Base-by-base conservation (phyloP, 495 filamentous ascomycete species). In the Talaromyces borbonicus region DNA sequence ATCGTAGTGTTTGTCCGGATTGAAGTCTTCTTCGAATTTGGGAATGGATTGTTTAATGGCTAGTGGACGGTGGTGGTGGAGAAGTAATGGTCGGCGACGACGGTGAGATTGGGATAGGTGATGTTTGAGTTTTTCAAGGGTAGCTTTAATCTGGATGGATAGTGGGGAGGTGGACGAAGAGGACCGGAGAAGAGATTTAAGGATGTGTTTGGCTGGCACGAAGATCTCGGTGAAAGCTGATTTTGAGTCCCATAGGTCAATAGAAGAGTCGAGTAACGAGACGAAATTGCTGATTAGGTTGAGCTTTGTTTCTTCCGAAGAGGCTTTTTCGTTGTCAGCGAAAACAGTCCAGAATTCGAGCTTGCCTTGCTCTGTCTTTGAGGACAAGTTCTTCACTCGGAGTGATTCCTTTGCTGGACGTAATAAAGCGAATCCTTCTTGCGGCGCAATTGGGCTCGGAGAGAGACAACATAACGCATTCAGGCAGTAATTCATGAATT, bases 1-100 rank as follows among this genome's bases (percentile, higher is more conserved):
- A 56, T 99, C 92, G 74, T 97, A 95, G 72, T 94, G 90, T 63
- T 85, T 89, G 71, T 86, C 77, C 9, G 89, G 92, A 61, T 90
- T 88, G 79, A 88, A 99, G 51, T 77, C 69, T 61, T 95, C 89
- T 68, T 99, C 93, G 71, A 97, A 99, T 67, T 95, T 96, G 54
- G 92, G 92, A 19, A 95, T 81, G 36, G 81, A 80, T 7, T 80
- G 79, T 55, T 88, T 87, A 66, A 99, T 95, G 11, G 93, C 80
- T 4, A 93, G 75, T 0, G 88, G 89, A 0, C 75, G 75, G 72
- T 97, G 93, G 68, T 90, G 75, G 67, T 99, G 92, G 8, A 97
- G 78, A 49, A 84, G 74, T 22, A 97, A 77, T 0, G 90, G 88
- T 11, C 84, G 79, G 45, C 88, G 87, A 36, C 68, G 51, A 31